Conservation (phyloP, 1,284 basidiomycete species). For the Fomitopsis schrenkii region DNA sequence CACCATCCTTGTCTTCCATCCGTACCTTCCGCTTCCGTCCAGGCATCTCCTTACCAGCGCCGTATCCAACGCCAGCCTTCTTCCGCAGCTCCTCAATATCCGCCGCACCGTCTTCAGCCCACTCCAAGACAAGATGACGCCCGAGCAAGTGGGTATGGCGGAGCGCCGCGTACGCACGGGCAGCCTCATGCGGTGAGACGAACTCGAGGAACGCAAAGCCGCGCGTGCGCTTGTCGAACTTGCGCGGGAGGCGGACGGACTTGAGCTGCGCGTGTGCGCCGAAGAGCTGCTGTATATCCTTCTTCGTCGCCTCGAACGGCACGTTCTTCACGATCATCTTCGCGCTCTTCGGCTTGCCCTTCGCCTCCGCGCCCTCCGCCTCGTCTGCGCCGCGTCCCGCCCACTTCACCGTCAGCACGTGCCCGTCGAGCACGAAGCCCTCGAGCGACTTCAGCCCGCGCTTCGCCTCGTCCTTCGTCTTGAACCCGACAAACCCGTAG, state of each 20-base stretch:
- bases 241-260: conserved; percentile 84
- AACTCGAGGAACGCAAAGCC: conserved; percentile 98
- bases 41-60: conserved; percentile 62
- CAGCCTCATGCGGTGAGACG: conserved; percentile 80
- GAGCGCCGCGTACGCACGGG: conserved; percentile 80
- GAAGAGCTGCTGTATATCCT: conserved; percentile 87
- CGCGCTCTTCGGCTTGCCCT: conserved; percentile 52
- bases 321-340: conserved; percentile 98
- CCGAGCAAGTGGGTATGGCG: conserved; percentile 95
- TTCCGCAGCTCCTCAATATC: conserved; percentile 73
- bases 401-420: conserved; percentile 81
- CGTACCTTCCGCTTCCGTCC: conserved; percentile 69
- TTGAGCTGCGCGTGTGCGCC: conserved; percentile 89
- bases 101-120: conserved; percentile 77
- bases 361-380: conserved; percentile 39
- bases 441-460: conserved; percentile 79
- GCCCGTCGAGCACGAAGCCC: conserved; percentile 85
- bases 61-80: conserved; percentile 76
- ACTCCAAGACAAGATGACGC: conserved; percentile 90
- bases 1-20: conserved; percentile 36
- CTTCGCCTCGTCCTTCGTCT: conserved; percentile 68
- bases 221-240: conserved; percentile 80
- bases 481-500: conserved; percentile 95
- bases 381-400: conserved; percentile 82
- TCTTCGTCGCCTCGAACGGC: conserved; percentile 94